Base-by-base conservation (phyloP, 495 filamentous ascomycete species). In the Xeromyces bisporus region DNA sequence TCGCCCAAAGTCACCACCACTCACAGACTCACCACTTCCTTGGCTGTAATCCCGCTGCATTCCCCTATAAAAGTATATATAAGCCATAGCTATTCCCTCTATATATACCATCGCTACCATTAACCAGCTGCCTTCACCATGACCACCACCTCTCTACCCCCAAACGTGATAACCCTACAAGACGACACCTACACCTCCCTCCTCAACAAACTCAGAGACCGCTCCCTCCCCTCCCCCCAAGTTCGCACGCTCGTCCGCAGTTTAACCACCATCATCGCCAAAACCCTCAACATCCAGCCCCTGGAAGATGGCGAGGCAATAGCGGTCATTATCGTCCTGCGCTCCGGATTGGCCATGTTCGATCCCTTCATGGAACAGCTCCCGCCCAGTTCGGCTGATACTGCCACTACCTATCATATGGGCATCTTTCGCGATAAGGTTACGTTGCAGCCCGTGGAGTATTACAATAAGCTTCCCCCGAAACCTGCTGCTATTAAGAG, bases 401-500 rank as follows among this genome's bases (percentile, higher is more conserved):
- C 35, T 13, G 41, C 46, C 1, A 40, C 39, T 0, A 37, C 89
- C 34, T 78, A 92, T 55, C 85, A 93, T 49, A 72, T 93, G 16
- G 85, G 85, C 21, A 67, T 93, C 31, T 93, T 77, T 57, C 75
- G 85, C 33, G 85, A 92, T 41, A 77, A 80, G 23, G 66, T 62
- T 20, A 80, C 79, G 6, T 69, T 92, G 6, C 66, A 75, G 23
- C 83, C 85, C 0, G 83, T 93, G 21, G 85, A 93, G 54, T 93
- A 93, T 62, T 93, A 93, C 64, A 93, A 72, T 56, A 92, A 92
- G 52, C 74, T 93, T 3, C 84, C 85, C 6, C 32, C 44, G n/a
- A 59, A 56, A 5, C 66, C 68, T 16, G 56, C 85, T 6, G 34
- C 33, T 12, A 48, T 53, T 14, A 48, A 43, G 14, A 36, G 41